Conservation (phyloP, 176 grass and related monocot genomes). For the Saccharum spontaneum region DNA sequence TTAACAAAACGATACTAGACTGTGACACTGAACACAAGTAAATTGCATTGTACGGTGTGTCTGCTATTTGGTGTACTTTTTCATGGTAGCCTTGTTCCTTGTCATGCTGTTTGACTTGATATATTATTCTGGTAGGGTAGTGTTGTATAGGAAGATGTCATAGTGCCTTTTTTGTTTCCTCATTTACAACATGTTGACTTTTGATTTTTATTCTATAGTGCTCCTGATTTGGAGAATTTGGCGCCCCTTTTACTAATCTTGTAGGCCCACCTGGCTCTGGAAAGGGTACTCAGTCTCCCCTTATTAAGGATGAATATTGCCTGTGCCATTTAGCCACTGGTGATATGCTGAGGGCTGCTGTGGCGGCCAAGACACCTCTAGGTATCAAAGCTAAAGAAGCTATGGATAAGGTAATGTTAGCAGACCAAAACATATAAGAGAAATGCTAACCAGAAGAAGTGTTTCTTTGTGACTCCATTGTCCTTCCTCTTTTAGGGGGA, state of each 20-base stretch:
- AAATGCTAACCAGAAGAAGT: not conserved
- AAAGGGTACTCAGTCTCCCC: conserved; percentile 82
- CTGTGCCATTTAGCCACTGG: conserved; percentile 95
- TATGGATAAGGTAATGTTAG: too few relatives aligned
- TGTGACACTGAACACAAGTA: too few relatives aligned
- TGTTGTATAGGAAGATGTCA: not conserved
- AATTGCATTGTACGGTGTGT: too few relatives aligned
- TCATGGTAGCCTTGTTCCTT: not conserved
- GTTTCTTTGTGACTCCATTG: conserved; percentile 19
- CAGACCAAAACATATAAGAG: too few relatives aligned
- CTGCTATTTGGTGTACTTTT: not conserved
- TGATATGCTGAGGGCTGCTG: too few relatives aligned
- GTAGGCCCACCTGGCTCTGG: conserved; percentile 87
- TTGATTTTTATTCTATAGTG: not conserved
- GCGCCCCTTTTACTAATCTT: not conserved
- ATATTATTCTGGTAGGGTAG: not conserved
- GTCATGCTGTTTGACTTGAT: not conserved
- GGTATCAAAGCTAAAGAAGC: too few relatives aligned
- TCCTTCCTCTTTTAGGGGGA: conserved; percentile 71
- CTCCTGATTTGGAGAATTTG: not conserved
- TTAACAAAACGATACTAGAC: not conserved
- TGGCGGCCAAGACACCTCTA: too few relatives aligned
- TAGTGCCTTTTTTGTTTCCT: not conserved
- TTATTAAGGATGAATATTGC: conserved; percentile 97
- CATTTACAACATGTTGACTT: not conserved